Evolutionary conservation across 1,284 basidiomycete species (phyloP).

Genomic region (Ganoderma lingzhi): DNA sequence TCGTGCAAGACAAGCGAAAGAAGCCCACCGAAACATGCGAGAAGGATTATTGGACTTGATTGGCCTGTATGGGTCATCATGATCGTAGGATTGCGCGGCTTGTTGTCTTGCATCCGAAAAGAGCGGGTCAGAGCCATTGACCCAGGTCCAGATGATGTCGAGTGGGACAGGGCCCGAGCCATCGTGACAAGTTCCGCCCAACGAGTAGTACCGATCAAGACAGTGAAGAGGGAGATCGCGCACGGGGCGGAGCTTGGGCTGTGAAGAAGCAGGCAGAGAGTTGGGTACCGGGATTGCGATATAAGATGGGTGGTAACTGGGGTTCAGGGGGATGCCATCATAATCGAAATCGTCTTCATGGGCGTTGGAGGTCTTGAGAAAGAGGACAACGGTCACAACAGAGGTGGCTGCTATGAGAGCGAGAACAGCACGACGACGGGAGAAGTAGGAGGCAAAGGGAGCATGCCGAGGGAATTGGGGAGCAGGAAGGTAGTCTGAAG

Average conservation of each 20-base stretch:
- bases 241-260: conserved; percentile 31
- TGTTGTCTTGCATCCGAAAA: conserved; percentile 31
- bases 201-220: conserved; percentile 36
- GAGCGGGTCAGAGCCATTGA: conserved; percentile 41
- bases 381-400: conserved; percentile 33
- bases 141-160: conserved; percentile 43
- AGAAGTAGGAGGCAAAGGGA: conserved; percentile 22
- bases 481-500: conserved; percentile 22
- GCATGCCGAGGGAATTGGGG: conserved; percentile 5
- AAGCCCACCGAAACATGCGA: conserved; percentile 39
- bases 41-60: conserved; percentile 31
- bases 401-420: conserved; percentile 31
- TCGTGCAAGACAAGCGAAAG: background rate
- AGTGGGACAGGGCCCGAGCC: conserved; percentile 29
- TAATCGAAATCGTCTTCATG: conserved; percentile 28
- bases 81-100: conserved; percentile 22
- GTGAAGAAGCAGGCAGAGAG: conserved; percentile 22
- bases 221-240: conserved; percentile 36
- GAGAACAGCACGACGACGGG: conserved; percentile 34
- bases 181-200: conserved; percentile 35
- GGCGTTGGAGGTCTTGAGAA: conserved; percentile 24
- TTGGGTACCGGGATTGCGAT: conserved; percentile 35
- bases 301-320: conserved; percentile 31
- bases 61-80: conserved; percentile 37
- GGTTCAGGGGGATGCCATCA: conserved; percentile 17